Evolutionary conservation across 352 stramenopile genomes (phyloP), one percentile per base, ranked within the genome.

Genomic region (Phytophthora brassicae): DNA sequence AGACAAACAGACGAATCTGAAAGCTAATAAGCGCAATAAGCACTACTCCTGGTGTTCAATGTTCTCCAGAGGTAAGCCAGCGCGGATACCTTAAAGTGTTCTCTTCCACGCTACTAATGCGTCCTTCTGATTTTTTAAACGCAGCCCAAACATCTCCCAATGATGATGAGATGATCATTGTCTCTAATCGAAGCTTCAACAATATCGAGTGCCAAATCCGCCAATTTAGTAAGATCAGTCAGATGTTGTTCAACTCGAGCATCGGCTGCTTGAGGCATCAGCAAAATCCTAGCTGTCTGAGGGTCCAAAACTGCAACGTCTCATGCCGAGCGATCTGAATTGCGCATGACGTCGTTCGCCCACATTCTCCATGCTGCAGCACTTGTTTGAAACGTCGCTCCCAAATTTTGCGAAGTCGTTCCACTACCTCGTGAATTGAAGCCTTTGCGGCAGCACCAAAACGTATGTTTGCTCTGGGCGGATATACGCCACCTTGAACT

Each of bases 111-210:
- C 8, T 46, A 19, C 39, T 20, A 38, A 0, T 28, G 49, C 14
- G 31, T 8, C 31, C 8, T 36, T 36, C 31, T 36, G 31, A 33
- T 36, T 36, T 36, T 36, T 7, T 36, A 36, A 16, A 36, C 31
- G 31, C 31, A 36, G 11, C 6, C 31, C 46, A 20, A 41, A 55
- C 8, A 24, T 16, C n/a, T 53, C 58, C 33, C 49, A 55, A n/a
- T 39, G 16, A 3, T 55, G 5, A 1, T 43, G 28, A 47, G 44
- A 9, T 26, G 33, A 4, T 13, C 16, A 17, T 42, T 26, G 19
- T 66, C 48, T 13, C n/a, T 51, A 43, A 56, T 51, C 1, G 49
- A 56, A 16, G 29, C 29, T 14, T 29, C 51, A 6, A 62, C 59
- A 26, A 36, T 29, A 26, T 49, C 52, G 16, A 48, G 50, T 0